Conservation (phyloP, 1,284 basidiomycete species). For the Earliella scabrosa region DNA sequence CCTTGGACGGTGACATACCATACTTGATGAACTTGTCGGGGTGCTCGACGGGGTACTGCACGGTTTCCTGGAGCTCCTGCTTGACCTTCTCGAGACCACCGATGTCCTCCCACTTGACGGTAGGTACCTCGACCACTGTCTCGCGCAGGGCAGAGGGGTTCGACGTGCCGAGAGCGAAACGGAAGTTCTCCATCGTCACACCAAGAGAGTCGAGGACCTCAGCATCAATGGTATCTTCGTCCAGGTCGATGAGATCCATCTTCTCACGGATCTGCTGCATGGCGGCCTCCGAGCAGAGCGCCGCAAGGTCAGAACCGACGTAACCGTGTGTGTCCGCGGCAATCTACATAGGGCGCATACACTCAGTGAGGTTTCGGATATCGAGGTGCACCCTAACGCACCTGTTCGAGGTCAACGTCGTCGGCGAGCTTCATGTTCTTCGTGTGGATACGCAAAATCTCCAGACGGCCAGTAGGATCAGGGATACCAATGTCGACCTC, state of each 20-base stretch:
- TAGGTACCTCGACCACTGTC: constrained; percentile 96
- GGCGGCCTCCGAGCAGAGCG: constrained; percentile 95
- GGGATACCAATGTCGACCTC: constrained; percentile 99
- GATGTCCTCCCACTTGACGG: constrained; percentile 97
- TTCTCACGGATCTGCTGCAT: constrained; percentile 99
- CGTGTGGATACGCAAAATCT: constrained; percentile 98
- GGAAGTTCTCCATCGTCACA: constrained; percentile 99
- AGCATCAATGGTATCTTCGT: constrained; percentile 95
- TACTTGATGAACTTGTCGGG: constrained; percentile 99
- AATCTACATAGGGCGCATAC: constrained; percentile 62
- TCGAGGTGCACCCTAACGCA: constrained; percentile 32
- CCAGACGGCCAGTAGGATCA: constrained; percentile 96
- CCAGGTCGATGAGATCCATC: constrained; percentile 94
- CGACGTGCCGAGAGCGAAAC: constrained; percentile 91
- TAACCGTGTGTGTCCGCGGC: constrained; percentile 99
- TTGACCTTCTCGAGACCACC: constrained; percentile 99
- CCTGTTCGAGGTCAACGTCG: constrained; percentile 97
- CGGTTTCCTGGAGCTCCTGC: constrained; percentile 98
- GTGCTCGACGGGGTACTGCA: constrained; percentile 99
- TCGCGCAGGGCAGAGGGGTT: constrained; percentile 98
- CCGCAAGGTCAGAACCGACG: constrained; percentile 97
- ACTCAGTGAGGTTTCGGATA: constrained; percentile 8
- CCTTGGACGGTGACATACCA: constrained; percentile 99
- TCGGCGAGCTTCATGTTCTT: constrained; percentile 99
- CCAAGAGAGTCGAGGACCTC: constrained; percentile 96